Evolutionary conservation across 2,329 filamentous ascomycete genomes (phyloP).

Genomic region (Ophiostoma australiae): DNA sequence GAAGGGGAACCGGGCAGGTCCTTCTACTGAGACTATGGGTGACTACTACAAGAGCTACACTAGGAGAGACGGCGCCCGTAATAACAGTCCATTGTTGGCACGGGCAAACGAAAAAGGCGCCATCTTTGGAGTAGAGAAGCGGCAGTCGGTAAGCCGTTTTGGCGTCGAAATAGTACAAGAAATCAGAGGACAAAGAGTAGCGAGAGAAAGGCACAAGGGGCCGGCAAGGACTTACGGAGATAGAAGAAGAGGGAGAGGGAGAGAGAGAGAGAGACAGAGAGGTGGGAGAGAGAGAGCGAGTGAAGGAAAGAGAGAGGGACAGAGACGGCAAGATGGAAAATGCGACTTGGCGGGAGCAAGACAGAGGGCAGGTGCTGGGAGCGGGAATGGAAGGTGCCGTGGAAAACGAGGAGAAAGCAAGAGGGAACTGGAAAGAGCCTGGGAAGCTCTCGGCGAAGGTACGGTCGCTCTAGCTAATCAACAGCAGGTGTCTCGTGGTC

Average conservation of each 20-base stretch:
- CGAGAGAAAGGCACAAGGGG: neutral
- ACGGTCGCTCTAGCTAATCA: neutral
- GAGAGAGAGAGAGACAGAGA: neutral
- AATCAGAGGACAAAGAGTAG: neutral
- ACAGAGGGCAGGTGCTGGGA: neutral
- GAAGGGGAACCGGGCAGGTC: slow-evolving; percentile 18
- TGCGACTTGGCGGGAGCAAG: neutral
- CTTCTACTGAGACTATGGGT: slow-evolving; percentile 23
- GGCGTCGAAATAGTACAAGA: neutral
- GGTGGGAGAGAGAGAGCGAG: neutral
- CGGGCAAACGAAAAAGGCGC: slow-evolving; percentile 13
- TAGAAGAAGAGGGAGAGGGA: neutral
- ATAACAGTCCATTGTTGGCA: slow-evolving; percentile 16
- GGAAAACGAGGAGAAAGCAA: neutral
- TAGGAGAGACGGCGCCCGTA: slow-evolving; percentile 19
- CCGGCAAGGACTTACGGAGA: neutral
- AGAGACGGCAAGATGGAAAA: neutral
- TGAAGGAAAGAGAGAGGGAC: neutral
- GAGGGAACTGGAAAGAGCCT: slow-evolving; percentile 19
- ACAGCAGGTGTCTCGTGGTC: neutral
- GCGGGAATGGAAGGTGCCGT: neutral
- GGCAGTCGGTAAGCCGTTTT: slow-evolving; percentile 7
- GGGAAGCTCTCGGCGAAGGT: neutral
- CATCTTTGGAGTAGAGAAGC: slow-evolving; percentile 7
- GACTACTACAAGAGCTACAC: slow-evolving; percentile 18